Evolutionary conservation across 192 early-diverging fungal genomes (phyloP), one percentile per base, ranked within the genome.

Genomic region (Rhizoclosmatium sp.): DNA sequence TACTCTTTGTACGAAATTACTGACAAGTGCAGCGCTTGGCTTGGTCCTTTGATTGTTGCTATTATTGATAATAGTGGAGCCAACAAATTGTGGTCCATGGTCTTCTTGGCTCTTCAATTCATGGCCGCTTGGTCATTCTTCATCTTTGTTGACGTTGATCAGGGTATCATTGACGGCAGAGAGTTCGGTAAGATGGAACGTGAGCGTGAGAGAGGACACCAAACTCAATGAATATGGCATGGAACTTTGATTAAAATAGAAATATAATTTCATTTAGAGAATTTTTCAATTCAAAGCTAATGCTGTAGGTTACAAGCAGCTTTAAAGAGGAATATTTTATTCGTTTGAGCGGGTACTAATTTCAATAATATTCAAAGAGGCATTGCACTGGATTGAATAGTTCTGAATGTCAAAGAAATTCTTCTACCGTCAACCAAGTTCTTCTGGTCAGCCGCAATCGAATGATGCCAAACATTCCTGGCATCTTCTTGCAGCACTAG

Each of bases 21-120:
- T 19, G 91, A 94, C 82, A 93, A 93, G 81, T 92, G 89, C 14
- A 87, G 83, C 7, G 81, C 87, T 19, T 92, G 91, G 91, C 79
- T 94, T 46, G 93, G 93, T 5, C 92, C 93, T 0, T 79, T 94
- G 49, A 84, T 94, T 64, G 91, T 92, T n/a, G 92, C 85, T 19
- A 87, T 86, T 23, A 93, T 94, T 66, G 80, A 83, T 4, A 60
- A 75, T 16, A 83, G 89, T 4, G 85, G 86, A 16, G 39, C 70
- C 4, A 59, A 23, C 39, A 54, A 59, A 0, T 19, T 21, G 70
- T 72, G 39, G 3, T 40, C 58, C 14, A 48, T 72, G 16, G n/a
- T 72, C 10, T 72, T 72, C 42, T 21, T 72, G 70, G 4, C 44
- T 58, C 49, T 41, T 9, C 70, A 72, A 49, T 72, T 72, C 56